Evolutionary conservation across 2,329 filamentous ascomycete genomes (phyloP), one percentile per base, ranked within the genome.

Genomic region (Pseudonectria foliicola): DNA sequence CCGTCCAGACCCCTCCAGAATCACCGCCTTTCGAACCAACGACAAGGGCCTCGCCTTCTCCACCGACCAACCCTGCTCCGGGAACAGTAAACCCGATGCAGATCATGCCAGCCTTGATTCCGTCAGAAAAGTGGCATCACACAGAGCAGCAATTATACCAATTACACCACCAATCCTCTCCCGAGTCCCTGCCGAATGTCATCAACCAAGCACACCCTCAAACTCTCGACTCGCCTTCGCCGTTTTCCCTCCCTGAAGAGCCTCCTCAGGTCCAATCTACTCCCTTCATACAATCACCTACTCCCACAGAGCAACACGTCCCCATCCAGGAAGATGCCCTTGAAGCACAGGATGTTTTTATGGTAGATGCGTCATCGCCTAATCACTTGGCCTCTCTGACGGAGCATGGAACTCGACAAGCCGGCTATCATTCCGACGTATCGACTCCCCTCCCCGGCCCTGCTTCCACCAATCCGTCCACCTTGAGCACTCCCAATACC

Each of bases 51-150:
- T 52, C 53, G 15, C 49, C 57, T 31, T 54, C 53, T 13, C 53
- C 59, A 29, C 52, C 61, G 10, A 35, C 38, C 4, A 45, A 59
- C 31, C 57, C 67, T 25, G 58, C 62, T 2, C 63, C 64, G 3
- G 67, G 66, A 24, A 73, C 69, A 4, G 68, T 70, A 8, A 73
- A 73, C 27, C 70, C 70, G 1, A 71, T 71, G 64, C 67, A 71
- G 31, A 66, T 74, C 21, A 73, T 72, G 70, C 66, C 62, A 5
- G 55, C 62, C 3, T 57, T 55, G 12, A 62, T 60, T 4, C 51
- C 63, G 38, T 54, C 54, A 7, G 62, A 64, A 38, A 37, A 58
- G 18, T 61, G 56, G 53, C 53, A 64, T 33, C 49, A 54, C 25
- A 62, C 56, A 12, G 61, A 63, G 39, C 57, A 61, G 35, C 52